A percentile compares a stretch with the other conserved stretches of the same genome.
Conservation (phyloP, 495 filamentous ascomycete genomes). For the Penicillium lagena region DNA sequence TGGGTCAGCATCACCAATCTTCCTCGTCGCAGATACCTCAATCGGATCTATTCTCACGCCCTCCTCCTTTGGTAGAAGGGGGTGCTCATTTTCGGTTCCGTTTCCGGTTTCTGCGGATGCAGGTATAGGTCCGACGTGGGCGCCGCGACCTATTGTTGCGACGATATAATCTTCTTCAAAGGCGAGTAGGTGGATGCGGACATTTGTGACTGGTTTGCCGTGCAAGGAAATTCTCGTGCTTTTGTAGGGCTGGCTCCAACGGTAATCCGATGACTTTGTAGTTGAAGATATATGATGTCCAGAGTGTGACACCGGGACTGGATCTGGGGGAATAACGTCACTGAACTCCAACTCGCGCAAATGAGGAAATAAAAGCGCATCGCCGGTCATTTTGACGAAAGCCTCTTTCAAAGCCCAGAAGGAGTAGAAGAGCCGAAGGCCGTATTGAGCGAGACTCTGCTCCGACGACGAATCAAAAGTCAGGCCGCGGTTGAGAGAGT, state of each 20-base stretch:
- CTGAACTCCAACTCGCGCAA: constrained; percentile 61
- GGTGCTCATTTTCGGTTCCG: no score
- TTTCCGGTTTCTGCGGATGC: no score
- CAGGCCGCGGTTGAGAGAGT: no score
- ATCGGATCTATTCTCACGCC: no score
- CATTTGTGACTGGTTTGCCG: constrained; percentile 41
- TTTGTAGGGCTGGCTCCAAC: constrained; percentile 45
- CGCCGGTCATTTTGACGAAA: constrained; percentile 90
- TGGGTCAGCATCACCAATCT: constrained; percentile 1
- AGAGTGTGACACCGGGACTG: constrained; percentile 5
- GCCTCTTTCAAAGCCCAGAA: constrained; percentile 88
- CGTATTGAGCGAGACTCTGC: constrained; percentile 42
- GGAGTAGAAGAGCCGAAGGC: constrained; percentile 75
- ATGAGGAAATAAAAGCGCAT: constrained; percentile 79
- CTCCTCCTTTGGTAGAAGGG: no score
- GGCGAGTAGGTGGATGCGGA: constrained; percentile 53
- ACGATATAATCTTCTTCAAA: constrained; percentile 59
- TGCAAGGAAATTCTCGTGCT: constrained; percentile 48
- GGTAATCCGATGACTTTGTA: no score
- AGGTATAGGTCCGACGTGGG: constrained; percentile 17
- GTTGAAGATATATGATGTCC: no score
- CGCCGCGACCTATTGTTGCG: constrained; percentile 43
- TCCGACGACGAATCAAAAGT: constrained; percentile 9
- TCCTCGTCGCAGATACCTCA: no score
- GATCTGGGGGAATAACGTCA: constrained; percentile 52